phyloP scores from a whole-genome alignment of 805 yeast genomes.

The Diddensiella transvaalensis region DNA sequence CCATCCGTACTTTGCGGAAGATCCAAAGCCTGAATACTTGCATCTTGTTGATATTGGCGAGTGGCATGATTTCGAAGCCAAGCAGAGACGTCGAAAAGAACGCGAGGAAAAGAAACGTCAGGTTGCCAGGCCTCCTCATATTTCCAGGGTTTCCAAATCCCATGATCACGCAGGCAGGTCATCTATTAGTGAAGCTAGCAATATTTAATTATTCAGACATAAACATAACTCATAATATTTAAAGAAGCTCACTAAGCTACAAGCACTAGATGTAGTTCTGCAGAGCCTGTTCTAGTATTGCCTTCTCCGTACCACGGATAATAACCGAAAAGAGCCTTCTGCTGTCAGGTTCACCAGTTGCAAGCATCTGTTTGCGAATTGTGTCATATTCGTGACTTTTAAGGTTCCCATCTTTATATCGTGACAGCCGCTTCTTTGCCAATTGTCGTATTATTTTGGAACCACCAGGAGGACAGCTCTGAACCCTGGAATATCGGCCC shows the following conservation, averaged over 20 bases:
- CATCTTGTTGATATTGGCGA: constrained; percentile 68
- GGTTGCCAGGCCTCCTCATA: too few relatives aligned
- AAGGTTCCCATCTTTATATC: constrained; percentile 24
- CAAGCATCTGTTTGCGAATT: constrained; percentile 9
- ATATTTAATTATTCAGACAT: too few relatives aligned
- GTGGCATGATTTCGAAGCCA: constrained; percentile 97
- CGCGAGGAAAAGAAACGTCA: constrained; percentile 19
- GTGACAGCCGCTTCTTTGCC: constrained; percentile 15
- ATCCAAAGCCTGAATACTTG: constrained; percentile 59
- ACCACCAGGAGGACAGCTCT: not conserved
- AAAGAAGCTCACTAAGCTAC: not conserved
- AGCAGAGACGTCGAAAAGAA: constrained; percentile 60
- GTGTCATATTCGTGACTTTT: constrained; percentile 23
- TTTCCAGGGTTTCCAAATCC: too few relatives aligned
- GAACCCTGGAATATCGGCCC: constrained; percentile 15
- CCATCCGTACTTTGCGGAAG: constrained; percentile 67
- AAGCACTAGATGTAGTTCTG: not conserved
- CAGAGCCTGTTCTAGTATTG: constrained; percentile 24
- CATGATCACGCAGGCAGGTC: too few relatives aligned
- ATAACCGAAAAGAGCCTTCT: constrained; percentile 21
- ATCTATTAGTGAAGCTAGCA: too few relatives aligned
- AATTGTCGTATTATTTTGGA: constrained; percentile 14
- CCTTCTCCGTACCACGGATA: constrained; percentile 33
- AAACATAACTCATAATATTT: too few relatives aligned
- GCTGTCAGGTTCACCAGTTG: constrained; percentile 4